Evolutionary conservation across 306 rosid species (phyloP).

Genomic region (Argentina anserina): DNA sequence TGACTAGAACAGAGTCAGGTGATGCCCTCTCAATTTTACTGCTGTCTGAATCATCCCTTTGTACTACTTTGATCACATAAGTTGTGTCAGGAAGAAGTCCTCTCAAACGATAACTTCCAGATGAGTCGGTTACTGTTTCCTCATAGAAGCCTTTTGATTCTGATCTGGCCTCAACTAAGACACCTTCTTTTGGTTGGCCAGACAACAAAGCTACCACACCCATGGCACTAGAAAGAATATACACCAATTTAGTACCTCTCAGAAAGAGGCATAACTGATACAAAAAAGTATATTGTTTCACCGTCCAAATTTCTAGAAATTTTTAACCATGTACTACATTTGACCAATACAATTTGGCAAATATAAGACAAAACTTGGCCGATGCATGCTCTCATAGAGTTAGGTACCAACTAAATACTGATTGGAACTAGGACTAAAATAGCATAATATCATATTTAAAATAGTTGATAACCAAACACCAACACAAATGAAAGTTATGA

Average conservation of each 20-base stretch:
- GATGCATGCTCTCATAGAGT: constrained; percentile 8
- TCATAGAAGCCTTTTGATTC: constrained; percentile 88
- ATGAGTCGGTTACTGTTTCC: constrained; percentile 86
- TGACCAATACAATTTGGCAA: neutral
- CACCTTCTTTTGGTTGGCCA: constrained; percentile 95
- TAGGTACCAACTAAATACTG: constrained; percentile 2
- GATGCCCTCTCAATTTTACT: constrained; percentile 84
- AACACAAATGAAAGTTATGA: neutral
- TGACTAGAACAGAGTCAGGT: constrained; percentile 58
- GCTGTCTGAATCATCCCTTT: constrained; percentile 52
- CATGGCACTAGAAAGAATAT: constrained; percentile 60
- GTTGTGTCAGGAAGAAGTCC: constrained; percentile 89
- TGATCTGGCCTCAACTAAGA: constrained; percentile 85
- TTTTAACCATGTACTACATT: neutral
- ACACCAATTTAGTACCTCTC: constrained; percentile 35
- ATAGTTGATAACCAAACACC: neutral
- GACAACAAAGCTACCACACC: constrained; percentile 73
- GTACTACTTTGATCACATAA: constrained; percentile 66
- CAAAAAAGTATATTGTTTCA: neutral
- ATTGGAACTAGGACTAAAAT: neutral
- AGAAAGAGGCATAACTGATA: constrained; percentile 12
- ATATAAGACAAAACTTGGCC: neutral
- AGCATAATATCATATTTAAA: neutral
- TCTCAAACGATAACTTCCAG: constrained; percentile 84
- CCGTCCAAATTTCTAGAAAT: neutral